These are phyloP conservation scores for Trichomonascus vanleenenianus DNA, from an alignment of 805 yeast genomes.

Conservation along the genomic window DNA sequence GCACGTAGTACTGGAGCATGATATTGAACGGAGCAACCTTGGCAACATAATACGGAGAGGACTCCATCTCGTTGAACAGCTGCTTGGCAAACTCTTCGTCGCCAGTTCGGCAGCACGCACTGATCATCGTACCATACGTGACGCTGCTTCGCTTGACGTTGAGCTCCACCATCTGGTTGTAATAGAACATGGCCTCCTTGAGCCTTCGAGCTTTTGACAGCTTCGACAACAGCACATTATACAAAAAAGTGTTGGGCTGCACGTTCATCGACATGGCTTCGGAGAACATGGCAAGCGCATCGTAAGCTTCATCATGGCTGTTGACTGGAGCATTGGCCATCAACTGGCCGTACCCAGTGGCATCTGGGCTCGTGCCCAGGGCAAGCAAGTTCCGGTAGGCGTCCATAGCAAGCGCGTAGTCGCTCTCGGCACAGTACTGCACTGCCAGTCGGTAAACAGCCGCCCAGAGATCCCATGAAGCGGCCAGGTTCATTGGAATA, in stretches of 20 bases:
- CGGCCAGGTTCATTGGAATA: conserved; percentile 14
- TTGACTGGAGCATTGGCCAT: conserved; percentile 22
- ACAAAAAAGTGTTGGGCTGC: conserved; percentile 27
- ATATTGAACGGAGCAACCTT: conserved; percentile 32
- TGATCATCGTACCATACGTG: conserved; percentile 33
- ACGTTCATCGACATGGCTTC: conserved; percentile 26
- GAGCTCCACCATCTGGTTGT: conserved; percentile 24
- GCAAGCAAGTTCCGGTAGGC: conserved; percentile 23
- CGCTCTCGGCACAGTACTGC: conserved; percentile 19
- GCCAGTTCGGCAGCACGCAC: conserved; percentile 32
- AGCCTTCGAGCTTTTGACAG: conserved; percentile 31
- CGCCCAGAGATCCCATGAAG: conserved; percentile 23
- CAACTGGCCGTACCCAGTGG: conserved; percentile 29
- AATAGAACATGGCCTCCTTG: conserved; percentile 26
- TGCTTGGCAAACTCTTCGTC: conserved; percentile 25
- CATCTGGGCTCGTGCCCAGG: conserved; percentile 28
- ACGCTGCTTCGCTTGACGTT: conserved; percentile 24
- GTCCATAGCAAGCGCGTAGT: conserved; percentile 18
- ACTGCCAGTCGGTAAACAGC: conserved; percentile 24
- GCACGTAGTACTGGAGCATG: conserved; percentile 32
- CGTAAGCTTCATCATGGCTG: conserved; percentile 27
- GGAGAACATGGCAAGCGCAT: conserved; percentile 26
- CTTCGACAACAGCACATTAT: conserved; percentile 30
- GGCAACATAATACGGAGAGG: conserved; percentile 23
- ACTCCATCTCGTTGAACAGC: conserved; percentile 31